Evolutionary conservation across 1,139 yeast genomes (phyloP).

Genomic region (Geotrichum reessii): DNA sequence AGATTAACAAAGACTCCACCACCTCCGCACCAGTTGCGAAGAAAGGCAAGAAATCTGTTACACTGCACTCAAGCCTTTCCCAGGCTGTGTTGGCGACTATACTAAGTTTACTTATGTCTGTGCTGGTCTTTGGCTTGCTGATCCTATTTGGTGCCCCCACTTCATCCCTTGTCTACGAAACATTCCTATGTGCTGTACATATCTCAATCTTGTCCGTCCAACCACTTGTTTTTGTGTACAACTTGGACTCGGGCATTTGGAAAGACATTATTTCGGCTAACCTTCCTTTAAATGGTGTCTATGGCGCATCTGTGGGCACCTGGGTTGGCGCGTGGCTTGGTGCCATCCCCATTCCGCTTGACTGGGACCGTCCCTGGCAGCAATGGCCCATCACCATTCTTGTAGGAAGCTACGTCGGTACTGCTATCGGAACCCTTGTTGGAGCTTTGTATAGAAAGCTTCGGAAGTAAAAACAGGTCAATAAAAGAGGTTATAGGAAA

Average conservation of each 20-base stretch:
- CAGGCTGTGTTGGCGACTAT: conserved; percentile 34
- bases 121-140: conserved; percentile 49
- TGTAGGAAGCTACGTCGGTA: conserved; percentile 73
- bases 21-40: not conserved
- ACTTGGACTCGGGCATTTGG: conserved; percentile 49
- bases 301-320: conserved; percentile 45
- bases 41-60: conserved; percentile 20
- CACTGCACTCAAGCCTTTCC: conserved; percentile 15
- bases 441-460: conserved; percentile 26
- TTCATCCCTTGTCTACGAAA: conserved; percentile 49
- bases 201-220: conserved; percentile 55
- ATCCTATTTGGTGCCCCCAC: conserved; percentile 87
- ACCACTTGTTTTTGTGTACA: conserved; percentile 59
- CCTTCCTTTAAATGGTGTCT: conserved; percentile 32
- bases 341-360: conserved; percentile 87
- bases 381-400: conserved; percentile 91
- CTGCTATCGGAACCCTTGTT: conserved; percentile 48
- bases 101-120: conserved; percentile 42
- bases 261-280: conserved; percentile 37
- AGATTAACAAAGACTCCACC: not conserved
- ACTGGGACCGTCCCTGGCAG: conserved; percentile 98
- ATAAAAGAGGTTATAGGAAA: not conserved
- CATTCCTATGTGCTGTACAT: conserved; percentile 61
- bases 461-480: not conserved
- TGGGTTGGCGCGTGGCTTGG: conserved; percentile 86